These are phyloP conservation scores for Marasmius oreades DNA, from an alignment of 1,284 basidiomycete species.

Conservation along the genomic window DNA sequence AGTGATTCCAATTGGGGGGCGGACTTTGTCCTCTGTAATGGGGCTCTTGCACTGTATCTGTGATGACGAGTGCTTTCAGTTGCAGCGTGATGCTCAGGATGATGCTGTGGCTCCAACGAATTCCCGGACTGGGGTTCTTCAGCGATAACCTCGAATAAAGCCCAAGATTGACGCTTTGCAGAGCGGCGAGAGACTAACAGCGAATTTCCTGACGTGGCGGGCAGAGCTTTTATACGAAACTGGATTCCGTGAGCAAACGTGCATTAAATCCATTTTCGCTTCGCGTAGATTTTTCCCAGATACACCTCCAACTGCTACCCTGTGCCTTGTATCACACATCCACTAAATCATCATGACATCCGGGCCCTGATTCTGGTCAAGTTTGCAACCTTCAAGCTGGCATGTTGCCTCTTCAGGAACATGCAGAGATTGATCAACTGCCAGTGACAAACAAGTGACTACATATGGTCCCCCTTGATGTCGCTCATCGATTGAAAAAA, in stretches of 20 bases:
- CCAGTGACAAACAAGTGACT: background rate
- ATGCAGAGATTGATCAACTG: background rate
- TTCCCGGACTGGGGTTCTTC: constrained; percentile 36
- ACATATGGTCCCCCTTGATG: background rate
- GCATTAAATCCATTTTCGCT: background rate
- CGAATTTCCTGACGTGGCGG: constrained; percentile 14
- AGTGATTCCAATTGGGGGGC: constrained; percentile 39
- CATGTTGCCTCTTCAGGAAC: background rate
- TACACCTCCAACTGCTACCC: background rate
- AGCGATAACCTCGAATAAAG: constrained; percentile 46
- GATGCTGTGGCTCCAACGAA: constrained; percentile 21
- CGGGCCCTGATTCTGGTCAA: background rate
- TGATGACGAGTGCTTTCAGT: constrained; percentile 43
- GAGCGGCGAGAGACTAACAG: constrained; percentile 10
- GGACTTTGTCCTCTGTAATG: constrained; percentile 13
- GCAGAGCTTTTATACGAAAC: background rate
- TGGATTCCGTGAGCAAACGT: background rate
- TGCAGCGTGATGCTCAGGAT: constrained; percentile 4
- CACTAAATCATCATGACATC: background rate
- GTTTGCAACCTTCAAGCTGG: background rate
- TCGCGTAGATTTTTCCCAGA: background rate
- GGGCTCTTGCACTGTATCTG: constrained; percentile 43
- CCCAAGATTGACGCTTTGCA: constrained; percentile 31
- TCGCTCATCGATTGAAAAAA: background rate
- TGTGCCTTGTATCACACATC: background rate